Conservation (phyloP, 192 early-diverging fungal genomes). For the Spizellomyces sp. region DNA sequence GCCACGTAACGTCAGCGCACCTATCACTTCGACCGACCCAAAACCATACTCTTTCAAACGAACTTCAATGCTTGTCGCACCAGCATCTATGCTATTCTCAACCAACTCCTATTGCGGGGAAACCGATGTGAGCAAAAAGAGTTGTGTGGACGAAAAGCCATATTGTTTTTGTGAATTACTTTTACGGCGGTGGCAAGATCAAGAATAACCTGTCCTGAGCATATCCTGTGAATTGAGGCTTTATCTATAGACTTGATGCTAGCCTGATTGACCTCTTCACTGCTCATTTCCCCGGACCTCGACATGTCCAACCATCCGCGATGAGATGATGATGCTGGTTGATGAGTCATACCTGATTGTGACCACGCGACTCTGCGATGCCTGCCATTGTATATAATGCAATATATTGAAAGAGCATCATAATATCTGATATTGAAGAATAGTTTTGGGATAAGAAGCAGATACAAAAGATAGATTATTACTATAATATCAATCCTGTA, state of each 20-base stretch:
- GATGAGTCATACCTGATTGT: too few species aligned
- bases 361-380: too few species aligned
- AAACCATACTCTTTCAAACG: constrained; percentile 79
- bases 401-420: too few species aligned
- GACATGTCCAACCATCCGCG: too few species aligned
- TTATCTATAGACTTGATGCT: constrained; percentile 40
- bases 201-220: constrained; percentile 86
- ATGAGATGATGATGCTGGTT: too few species aligned
- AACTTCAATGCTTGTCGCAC: constrained; percentile 80
- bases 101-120: constrained; percentile 73
- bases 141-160: background rate
- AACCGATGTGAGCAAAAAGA: background rate
- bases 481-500: too few species aligned
- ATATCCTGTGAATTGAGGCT: constrained; percentile 63
- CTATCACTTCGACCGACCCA: constrained; percentile 68
- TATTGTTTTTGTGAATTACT: constrained; percentile 10
- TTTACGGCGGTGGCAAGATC: constrained; percentile 81
- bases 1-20: constrained; percentile 14
- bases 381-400: too few species aligned
- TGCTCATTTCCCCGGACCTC: too few species aligned
- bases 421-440: too few species aligned
- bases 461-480: too few species aligned
- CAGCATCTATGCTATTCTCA: constrained; percentile 92
- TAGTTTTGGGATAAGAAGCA: too few species aligned
- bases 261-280: background rate